Evolutionary conservation across 148 eudicot species (phyloP).

Genomic region (Agrostemma githago): DNA sequence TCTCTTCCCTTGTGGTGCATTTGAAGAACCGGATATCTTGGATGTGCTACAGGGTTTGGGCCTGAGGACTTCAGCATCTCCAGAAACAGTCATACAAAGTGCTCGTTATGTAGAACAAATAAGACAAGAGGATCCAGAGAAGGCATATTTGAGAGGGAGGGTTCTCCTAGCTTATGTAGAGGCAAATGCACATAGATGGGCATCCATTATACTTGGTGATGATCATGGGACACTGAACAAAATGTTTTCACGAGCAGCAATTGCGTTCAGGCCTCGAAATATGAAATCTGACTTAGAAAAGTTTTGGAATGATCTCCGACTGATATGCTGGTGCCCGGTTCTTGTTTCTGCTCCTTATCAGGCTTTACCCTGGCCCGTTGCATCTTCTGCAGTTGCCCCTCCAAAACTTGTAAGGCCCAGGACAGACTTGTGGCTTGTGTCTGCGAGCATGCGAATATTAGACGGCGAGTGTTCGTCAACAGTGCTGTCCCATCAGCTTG

Average conservation of each 20-base stretch:
- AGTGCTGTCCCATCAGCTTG: slow-evolving; percentile 71
- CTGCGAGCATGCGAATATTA: slow-evolving; percentile 94
- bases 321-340: slow-evolving; percentile 95
- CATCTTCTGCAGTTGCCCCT: slow-evolving; percentile 84
- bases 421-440: slow-evolving; percentile 90
- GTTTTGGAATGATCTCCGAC: slow-evolving; percentile 87
- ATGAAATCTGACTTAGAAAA: slow-evolving; percentile 71
- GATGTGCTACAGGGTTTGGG: slow-evolving; percentile 87
- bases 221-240: slow-evolving; percentile 64
- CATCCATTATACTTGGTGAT: slow-evolving; percentile 40
- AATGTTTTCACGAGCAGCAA: slow-evolving; percentile 76
- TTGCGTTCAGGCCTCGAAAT: slow-evolving; percentile 63
- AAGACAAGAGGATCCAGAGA: slow-evolving; percentile 58
- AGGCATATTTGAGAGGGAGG: slow-evolving; percentile 71
- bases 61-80: slow-evolving; percentile 67
- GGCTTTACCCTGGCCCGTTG: slow-evolving; percentile 89
- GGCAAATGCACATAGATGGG: slow-evolving; percentile 91
- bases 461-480: slow-evolving; percentile 95
- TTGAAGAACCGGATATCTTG: slow-evolving; percentile 55
- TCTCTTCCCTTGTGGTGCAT: slow-evolving; percentile 67
- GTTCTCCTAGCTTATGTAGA: slow-evolving; percentile 85
- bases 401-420: slow-evolving; percentile 80
- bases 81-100: slow-evolving; percentile 74
- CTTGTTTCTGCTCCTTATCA: slow-evolving; percentile 69
- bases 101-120: slow-evolving; percentile 69